Conservation (phyloP, 108 stramenopile species). For the Cyclostephanos invisitatus region DNA sequence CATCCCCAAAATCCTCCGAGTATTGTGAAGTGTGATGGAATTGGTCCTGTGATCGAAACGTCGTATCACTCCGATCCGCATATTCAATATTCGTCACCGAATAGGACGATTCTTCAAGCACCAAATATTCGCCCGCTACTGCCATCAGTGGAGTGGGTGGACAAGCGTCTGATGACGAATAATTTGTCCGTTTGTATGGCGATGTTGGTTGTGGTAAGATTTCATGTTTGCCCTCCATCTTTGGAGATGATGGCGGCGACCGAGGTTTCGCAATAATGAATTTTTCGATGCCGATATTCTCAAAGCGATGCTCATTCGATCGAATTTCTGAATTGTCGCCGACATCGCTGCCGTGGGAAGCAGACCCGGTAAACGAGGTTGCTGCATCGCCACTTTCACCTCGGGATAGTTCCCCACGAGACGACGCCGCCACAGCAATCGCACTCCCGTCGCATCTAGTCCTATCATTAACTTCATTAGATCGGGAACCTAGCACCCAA, state of each 20-base stretch:
- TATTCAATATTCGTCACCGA: neutral
- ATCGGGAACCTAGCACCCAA: constrained; percentile 37
- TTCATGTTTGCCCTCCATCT: neutral
- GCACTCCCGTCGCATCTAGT: neutral
- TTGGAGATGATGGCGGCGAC: constrained; percentile 14
- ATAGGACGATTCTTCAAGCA: constrained; percentile 25
- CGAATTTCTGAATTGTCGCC: neutral
- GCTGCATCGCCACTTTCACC: neutral
- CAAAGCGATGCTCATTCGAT: neutral
- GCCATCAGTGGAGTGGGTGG: constrained; percentile 29
- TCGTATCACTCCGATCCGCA: neutral
- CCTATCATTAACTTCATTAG: neutral
- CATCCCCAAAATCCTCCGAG: neutral
- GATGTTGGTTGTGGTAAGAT: neutral
- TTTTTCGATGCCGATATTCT: neutral
- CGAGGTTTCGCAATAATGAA: neutral
- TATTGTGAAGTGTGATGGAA: neutral
- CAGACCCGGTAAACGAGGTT: neutral
- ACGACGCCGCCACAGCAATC: neutral
- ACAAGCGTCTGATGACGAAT: constrained; percentile 15
- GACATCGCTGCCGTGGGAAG: neutral
- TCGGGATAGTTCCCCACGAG: neutral
- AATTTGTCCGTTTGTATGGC: neutral
- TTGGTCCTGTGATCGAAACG: neutral
- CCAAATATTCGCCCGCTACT: constrained; percentile 26